Evolutionary conservation across 1,139 yeast species (phyloP).

Genomic region (Cylindricascospora bacillispora): DNA sequence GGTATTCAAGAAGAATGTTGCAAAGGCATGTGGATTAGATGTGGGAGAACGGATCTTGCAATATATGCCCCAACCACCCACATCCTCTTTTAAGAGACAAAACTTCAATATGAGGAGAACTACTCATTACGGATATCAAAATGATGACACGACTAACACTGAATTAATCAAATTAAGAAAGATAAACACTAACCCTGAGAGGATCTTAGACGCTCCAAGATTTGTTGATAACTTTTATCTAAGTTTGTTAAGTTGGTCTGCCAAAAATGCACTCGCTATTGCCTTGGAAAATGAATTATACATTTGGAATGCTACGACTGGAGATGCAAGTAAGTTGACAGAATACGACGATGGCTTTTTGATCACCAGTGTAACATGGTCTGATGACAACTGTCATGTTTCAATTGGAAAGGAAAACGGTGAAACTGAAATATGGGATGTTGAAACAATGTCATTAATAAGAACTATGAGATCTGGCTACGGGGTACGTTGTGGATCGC

Average conservation of each 20-base stretch:
- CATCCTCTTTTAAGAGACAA: slow-evolving; percentile 20
- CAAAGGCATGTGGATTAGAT: slow-evolving; percentile 87
- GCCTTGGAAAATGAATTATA: slow-evolving; percentile 79
- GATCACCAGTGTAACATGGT: slow-evolving; percentile 79
- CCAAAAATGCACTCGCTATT: slow-evolving; percentile 70
- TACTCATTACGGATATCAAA: slow-evolving; percentile 19
- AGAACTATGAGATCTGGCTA: slow-evolving; percentile 67
- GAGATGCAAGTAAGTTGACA: slow-evolving; percentile 59
- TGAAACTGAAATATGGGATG: slow-evolving; percentile 85
- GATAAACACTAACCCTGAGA: slow-evolving; percentile 79
- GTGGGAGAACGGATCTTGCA: slow-evolving; percentile 75
- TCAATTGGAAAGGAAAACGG: slow-evolving; percentile 84
- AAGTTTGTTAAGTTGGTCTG: slow-evolving; percentile 81
- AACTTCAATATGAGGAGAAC: slow-evolving; percentile 20
- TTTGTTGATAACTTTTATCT: slow-evolving; percentile 85
- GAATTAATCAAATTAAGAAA: slow-evolving; percentile 39
- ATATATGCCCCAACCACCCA: slow-evolving; percentile 82
- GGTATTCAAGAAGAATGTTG: slow-evolving; percentile 74
- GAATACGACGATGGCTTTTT: slow-evolving; percentile 28
- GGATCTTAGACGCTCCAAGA: slow-evolving; percentile 95
- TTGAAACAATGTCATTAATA: slow-evolving; percentile 58
- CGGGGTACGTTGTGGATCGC: slow-evolving; percentile 67
- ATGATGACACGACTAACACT: slow-evolving; percentile 2
- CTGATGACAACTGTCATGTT: slow-evolving; percentile 79
- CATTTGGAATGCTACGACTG: slow-evolving; percentile 85